These are phyloP conservation scores for Turritis glabra DNA, from an alignment of 345 rosid genomes.

Conservation along the genomic window DNA sequence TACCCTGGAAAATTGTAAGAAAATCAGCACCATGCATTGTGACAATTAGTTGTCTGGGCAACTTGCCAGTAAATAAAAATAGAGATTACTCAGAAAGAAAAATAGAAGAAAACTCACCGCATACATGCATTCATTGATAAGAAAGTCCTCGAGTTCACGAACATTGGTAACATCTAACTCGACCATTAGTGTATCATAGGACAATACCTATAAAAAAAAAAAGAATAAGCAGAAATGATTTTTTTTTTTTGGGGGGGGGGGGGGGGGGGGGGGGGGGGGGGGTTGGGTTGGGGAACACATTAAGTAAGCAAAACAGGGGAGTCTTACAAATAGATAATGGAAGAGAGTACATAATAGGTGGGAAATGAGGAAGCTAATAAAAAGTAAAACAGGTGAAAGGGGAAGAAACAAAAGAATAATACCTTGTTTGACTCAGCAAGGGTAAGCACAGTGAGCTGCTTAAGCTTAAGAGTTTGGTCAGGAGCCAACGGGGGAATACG, in stretches of 20 bases:
- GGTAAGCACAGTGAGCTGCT: slow-evolving; percentile 93
- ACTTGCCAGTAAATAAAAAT: neutral
- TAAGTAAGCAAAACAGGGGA: neutral
- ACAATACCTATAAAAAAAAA: slow-evolving; percentile 56
- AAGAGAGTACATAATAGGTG: neutral
- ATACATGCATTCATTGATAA: slow-evolving; percentile 96
- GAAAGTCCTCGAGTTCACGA: slow-evolving; percentile 98
- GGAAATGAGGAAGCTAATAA: neutral
- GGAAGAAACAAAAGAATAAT: too few species aligned
- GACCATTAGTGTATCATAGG: slow-evolving; percentile 82
- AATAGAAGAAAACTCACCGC: slow-evolving; percentile 52
- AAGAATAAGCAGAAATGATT: slow-evolving; percentile 13
- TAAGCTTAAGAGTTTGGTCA: slow-evolving; percentile 84
- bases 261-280: too few species aligned
- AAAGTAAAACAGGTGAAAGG: neutral
- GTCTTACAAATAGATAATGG: neutral
- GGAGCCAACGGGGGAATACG: slow-evolving; percentile 64
- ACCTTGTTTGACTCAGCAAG: slow-evolving; percentile 94
- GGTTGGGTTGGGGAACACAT: slow-evolving; percentile 16
- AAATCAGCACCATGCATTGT: slow-evolving; percentile 9
- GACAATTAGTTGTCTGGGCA: neutral
- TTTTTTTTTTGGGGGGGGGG: too few species aligned
- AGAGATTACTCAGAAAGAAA: neutral
- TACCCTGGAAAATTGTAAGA: slow-evolving; percentile 56
- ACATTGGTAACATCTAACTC: slow-evolving; percentile 90